Base-by-base conservation (phyloP, 2,329 filamentous ascomycete species). In the Phyllosticta paracitricarpa region DNA sequence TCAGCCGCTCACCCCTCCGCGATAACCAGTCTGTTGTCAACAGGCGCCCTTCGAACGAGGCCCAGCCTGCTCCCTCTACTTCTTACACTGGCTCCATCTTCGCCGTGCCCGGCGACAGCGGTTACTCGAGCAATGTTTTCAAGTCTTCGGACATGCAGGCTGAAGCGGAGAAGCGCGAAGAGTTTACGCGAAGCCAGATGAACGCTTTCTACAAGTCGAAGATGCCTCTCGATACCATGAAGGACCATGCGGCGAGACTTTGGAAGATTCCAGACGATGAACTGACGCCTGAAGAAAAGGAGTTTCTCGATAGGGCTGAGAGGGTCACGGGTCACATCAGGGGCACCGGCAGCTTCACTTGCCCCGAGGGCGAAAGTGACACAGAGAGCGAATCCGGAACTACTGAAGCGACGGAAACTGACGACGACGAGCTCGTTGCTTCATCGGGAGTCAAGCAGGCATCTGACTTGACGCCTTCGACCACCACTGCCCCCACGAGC, bases 321-420 rank as follows among this genome's bases (percentile, higher is more conserved):
- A 57, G 56, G 12, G 54, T 35, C 24, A 62, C 58, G 26, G 63
- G 64, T 9, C 63, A 66, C 51, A 51, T 65, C 54, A 25, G 52
- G 8, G 61, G 58, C 28, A 57, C 28, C 24, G 66, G 67, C 24
- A 67, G 65, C 2, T 70, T 68, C 64, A 65, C 65, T 30, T 64
- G 69, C 14, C 68, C 69, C 10, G 69, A 69, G 7, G 51, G 63
- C 54, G 65, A 65, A 54, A 65, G 65, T 30, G 58, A 65, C 14
- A 51, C 62, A 4, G 40, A 48, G 4, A 7, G 14, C 14, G 40
- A 48, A n/a, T n/a, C 60, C 9, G 64, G 19, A 22, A 64, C 56
- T 65, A 22, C 68, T 26, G 19, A 54, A 63, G 62, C 26, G n/a
- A 63, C 63, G n/a, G 63, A 65, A 24, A 35, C 55, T 12, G 35